phyloP scores from a whole-genome alignment of 2,329 filamentous ascomycete species.

The Scedosporium aurantiacum region DNA sequence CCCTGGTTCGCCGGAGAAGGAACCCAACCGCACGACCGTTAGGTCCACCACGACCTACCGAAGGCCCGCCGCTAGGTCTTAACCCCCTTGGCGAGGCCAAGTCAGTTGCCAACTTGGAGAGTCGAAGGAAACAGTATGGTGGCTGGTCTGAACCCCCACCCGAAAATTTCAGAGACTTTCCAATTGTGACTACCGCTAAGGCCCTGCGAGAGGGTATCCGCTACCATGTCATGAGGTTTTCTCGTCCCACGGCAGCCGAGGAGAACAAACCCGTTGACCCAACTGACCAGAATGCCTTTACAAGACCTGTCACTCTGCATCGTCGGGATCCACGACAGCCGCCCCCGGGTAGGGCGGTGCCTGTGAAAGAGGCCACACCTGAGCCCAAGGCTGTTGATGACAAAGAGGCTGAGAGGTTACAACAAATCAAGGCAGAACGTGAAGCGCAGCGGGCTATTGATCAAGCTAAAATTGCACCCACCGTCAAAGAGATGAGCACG shows the following conservation, averaged over 20 bases:
- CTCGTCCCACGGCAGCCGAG: slow-evolving; percentile 37
- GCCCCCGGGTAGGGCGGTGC: slow-evolving; percentile 51
- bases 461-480: slow-evolving; percentile 84
- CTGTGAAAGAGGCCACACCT: slow-evolving; percentile 23
- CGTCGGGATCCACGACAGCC: slow-evolving; percentile 72
- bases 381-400: slow-evolving; percentile 36
- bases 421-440: slow-evolving; percentile 64
- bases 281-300: slow-evolving; percentile 64
- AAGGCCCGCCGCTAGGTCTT: slow-evolving; percentile 15
- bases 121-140: slow-evolving; percentile 33
- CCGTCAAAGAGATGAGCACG: slow-evolving; percentile 47
- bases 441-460: slow-evolving; percentile 80
- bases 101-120: slow-evolving; percentile 19
- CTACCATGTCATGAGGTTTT: slow-evolving; percentile 77
- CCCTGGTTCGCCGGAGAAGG: slow-evolving; percentile 52
- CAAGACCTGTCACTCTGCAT: slow-evolving; percentile 77
- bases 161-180: slow-evolving; percentile 41
- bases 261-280: slow-evolving; percentile 55
- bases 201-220: slow-evolving; percentile 68
- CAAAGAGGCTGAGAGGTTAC: slow-evolving; percentile 51
- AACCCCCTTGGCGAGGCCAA: slow-evolving; percentile 16
- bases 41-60: slow-evolving; percentile 11
- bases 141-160: slow-evolving; percentile 48
- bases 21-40: slow-evolving; percentile 17
- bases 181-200: slow-evolving; percentile 74